phyloP scores from a whole-genome alignment of 805 yeast genomes.

The Kodamaea kakaduensis region DNA sequence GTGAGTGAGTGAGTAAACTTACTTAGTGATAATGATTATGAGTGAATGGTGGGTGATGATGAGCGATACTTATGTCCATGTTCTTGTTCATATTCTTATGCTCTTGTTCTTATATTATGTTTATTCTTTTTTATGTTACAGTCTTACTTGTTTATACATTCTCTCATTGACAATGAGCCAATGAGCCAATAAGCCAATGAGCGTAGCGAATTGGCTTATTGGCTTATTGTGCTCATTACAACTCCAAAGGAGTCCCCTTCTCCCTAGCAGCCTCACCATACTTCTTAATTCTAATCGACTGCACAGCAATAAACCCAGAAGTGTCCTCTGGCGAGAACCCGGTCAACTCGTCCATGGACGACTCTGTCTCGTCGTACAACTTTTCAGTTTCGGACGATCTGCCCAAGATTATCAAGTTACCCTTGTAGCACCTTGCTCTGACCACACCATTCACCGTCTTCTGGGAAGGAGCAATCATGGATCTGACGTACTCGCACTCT shows the following conservation, averaged over 20 bases:
- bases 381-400: conserved; percentile 95
- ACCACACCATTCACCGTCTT: conserved; percentile 94
- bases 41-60: too few species aligned
- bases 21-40: too few species aligned
- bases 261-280: conserved; percentile 94
- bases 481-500: conserved; percentile 93
- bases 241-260: conserved; percentile 53
- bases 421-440: conserved; percentile 92
- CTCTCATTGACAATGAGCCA: too few species aligned
- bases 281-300: conserved; percentile 96
- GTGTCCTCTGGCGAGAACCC: conserved; percentile 98
- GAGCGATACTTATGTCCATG: not conserved
- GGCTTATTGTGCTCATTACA: conserved; percentile 33
- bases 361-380: conserved; percentile 95
- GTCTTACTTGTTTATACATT: too few species aligned
- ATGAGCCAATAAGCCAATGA: too few species aligned
- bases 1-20: too few species aligned
- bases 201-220: too few species aligned
- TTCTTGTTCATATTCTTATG: not conserved
- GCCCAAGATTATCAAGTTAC: conserved; percentile 77
- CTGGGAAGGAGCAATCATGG: conserved; percentile 94
- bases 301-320: conserved; percentile 95
- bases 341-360: conserved; percentile 98
- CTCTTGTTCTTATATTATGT: not conserved
- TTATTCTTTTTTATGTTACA: not conserved